Conservation (phyloP, 140 eudicot genomes). For the Cichorium intybus region DNA sequence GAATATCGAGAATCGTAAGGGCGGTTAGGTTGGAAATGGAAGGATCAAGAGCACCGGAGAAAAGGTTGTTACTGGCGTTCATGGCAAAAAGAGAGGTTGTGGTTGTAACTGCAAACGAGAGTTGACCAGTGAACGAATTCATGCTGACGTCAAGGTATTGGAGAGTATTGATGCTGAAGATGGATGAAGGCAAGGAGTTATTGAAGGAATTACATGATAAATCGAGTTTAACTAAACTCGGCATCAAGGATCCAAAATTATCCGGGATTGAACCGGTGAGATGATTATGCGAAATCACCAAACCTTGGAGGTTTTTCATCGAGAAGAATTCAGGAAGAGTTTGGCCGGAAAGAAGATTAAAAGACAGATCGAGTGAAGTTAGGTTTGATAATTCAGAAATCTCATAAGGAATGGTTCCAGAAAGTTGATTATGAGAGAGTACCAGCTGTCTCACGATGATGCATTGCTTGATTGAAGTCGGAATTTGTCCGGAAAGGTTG, state of each 20-base stretch:
- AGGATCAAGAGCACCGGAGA: slow-evolving; percentile 54
- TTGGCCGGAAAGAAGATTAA: slow-evolving; percentile 53
- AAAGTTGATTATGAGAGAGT: slow-evolving; percentile 60
- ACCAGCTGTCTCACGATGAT: slow-evolving; percentile 51
- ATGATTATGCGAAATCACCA: slow-evolving; percentile 62
- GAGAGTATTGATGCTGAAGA: slow-evolving; percentile 53
- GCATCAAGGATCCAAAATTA: slow-evolving; percentile 44
- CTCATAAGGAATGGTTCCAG: slow-evolving; percentile 73
- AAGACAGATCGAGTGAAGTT: slow-evolving; percentile 74
- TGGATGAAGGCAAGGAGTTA: slow-evolving; percentile 62
- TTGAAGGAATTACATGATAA: slow-evolving; percentile 55
- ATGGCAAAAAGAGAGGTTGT: slow-evolving; percentile 60
- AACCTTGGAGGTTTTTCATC: slow-evolving; percentile 78
- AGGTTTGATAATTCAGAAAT: slow-evolving; percentile 55
- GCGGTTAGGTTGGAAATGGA: slow-evolving; percentile 63
- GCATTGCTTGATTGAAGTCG: slow-evolving; percentile 64
- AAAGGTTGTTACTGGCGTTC: slow-evolving; percentile 74
- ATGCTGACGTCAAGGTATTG: slow-evolving; percentile 67
- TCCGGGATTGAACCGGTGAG: slow-evolving; percentile 61
- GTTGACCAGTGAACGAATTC: slow-evolving; percentile 61
- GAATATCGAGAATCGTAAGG: slow-evolving; percentile 76
- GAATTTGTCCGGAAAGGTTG: slow-evolving; percentile 67
- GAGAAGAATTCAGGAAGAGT: slow-evolving; percentile 49
- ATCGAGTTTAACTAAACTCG: slow-evolving; percentile 70
- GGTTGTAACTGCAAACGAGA: slow-evolving; percentile 32